Base-by-base conservation (phyloP, 768 basidiomycete species). In the Suillus hirtellus region DNA sequence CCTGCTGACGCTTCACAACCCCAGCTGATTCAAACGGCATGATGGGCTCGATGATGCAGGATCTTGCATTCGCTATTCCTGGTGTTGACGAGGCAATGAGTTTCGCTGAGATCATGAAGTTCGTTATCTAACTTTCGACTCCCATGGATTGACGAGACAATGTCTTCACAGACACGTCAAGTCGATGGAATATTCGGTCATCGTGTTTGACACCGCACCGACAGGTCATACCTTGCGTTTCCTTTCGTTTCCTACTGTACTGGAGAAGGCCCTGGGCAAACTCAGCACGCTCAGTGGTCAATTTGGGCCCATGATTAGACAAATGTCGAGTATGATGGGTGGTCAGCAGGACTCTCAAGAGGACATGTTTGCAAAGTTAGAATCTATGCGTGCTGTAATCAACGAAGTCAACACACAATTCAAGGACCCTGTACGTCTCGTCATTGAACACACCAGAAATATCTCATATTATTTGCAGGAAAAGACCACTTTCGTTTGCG, bases 91-190 rank as follows among this genome's bases (percentile, higher is more conserved):
- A 99, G 78, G 97, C 97, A 4, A 99, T 99, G 97, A 95, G 95
- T 66, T 99, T 99, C 70, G 97, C 97, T 0, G 97, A 99, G 77
- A 97, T 99, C 75, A 99, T 99, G 97, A 99, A 99, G 96, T 97
- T 64, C 63, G 87, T 78, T 12, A 7, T 7, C 47, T 44, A 12
- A 60, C 43, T 54, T 21, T 38, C 27, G 11, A 54, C 12, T 54
- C 24, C 4, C 40, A 10, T 15, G 12, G 19, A 31, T 53, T 44
- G 50, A 14, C 62, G 35, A 53, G 24, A 58, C 56, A 42, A 59
- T 14, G 54, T 34, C 15, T 61, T 10, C 61, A 6, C 70, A 98
- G 96, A 75, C 96, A 99, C 76, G 97, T 99, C 77, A 98, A 99
- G 78, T 98, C 96, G 21, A 99, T 99, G 96, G 89, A 98, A 78